phyloP scores from a whole-genome alignment of 1,139 yeast species.

The Saccharomyces hybrid region DNA sequence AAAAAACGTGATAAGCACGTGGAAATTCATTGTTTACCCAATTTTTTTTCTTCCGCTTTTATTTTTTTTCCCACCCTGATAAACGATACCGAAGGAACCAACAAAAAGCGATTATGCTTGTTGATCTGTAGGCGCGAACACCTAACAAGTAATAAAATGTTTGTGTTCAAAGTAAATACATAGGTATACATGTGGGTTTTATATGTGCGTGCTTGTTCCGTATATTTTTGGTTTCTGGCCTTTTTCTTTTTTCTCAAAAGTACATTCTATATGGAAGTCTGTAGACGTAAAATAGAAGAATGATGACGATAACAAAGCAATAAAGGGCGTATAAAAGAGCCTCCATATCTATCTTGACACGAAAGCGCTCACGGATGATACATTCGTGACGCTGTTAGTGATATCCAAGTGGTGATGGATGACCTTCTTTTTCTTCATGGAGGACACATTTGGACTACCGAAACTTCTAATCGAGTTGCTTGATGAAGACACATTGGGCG shows the following conservation, averaged over 20 bases:
- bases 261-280: not conserved
- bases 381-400: constrained; percentile 2
- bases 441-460: constrained; percentile 2
- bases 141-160: not conserved
- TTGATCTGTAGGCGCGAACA: not conserved
- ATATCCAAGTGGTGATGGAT: constrained; percentile 5
- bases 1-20: constrained; percentile 4
- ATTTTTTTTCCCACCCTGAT: not conserved
- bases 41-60: not conserved
- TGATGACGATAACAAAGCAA: not conserved
- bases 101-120: not conserved
- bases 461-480: not conserved
- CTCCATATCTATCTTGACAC: not conserved
- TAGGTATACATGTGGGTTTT: not conserved
- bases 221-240: not conserved
- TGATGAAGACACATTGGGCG: not conserved
- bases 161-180: not conserved
- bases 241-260: not conserved
- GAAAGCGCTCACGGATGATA: constrained; percentile 2
- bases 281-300: not conserved
- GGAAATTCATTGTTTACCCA: not conserved
- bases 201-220: not conserved
- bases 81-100: not conserved
- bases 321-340: not conserved
- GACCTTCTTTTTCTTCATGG: constrained; percentile 1